Conservation (phyloP, 805 yeast genomes). For the Candida coquimbonensis region DNA sequence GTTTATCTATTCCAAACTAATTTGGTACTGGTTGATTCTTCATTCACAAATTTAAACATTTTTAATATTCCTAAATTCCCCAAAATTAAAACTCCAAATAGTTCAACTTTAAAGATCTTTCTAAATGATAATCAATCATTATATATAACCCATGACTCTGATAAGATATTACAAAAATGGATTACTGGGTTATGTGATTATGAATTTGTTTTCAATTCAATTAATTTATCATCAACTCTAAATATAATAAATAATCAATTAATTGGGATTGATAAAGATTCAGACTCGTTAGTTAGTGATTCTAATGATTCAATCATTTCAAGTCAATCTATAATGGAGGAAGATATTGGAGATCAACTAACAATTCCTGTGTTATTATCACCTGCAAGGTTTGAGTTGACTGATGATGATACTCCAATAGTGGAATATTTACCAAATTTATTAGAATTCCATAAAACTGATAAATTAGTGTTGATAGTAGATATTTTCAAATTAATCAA, state of each 20-base stretch:
- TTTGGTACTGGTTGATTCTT: constrained; percentile 9
- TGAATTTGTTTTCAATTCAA: constrained; percentile 24
- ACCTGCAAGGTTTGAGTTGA: constrained; percentile 8
- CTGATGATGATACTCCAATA: constrained; percentile 8
- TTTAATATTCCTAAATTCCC: constrained; percentile 6
- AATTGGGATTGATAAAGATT: too few species aligned
- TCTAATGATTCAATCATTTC: background rate
- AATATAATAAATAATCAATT: constrained; percentile 6
- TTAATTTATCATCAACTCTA: constrained; percentile 26
- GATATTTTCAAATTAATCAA: constrained; percentile 13
- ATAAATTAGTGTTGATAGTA: constrained; percentile 11
- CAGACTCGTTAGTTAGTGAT: background rate
- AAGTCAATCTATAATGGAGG: background rate
- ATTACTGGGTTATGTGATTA: constrained; percentile 31
- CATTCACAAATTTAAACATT: constrained; percentile 6
- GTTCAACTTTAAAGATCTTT: constrained; percentile 13
- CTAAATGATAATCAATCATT: constrained; percentile 17
- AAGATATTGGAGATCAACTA: constrained; percentile 7
- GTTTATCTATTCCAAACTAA: constrained; percentile 29
- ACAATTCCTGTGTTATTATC: constrained; percentile 18
- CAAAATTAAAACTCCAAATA: constrained; percentile 16
- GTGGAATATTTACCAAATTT: background rate
- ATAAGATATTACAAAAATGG: constrained; percentile 33
- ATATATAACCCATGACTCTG: constrained; percentile 22
- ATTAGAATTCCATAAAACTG: constrained; percentile 8